Base-by-base conservation (phyloP, 345 rosid species). In the Arabis hirsuta region DNA sequence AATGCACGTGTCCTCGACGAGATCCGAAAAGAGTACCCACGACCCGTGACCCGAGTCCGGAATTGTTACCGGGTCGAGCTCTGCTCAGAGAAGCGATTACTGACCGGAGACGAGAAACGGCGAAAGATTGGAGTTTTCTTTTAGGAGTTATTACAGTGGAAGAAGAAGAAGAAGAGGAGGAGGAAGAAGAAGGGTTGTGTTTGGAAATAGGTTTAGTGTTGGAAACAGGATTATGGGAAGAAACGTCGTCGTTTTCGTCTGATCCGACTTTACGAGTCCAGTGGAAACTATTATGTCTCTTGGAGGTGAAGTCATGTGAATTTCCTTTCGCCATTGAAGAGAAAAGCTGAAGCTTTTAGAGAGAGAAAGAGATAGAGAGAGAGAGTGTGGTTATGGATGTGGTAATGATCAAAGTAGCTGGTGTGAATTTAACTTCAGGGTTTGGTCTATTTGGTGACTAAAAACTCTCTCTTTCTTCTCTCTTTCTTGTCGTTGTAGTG, bases 1-100 rank as follows among this genome's bases (percentile, higher is more conserved):
- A 88, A 78, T 92, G 98, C 47, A 96, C 99, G 72, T 92, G 99
- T 2, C 99, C 98, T 1, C 91, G 84, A 46, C 92, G 82, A 41
- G 80, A 81, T 39, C 99, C 98, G 65, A 96, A 96, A 12, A 96
- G 91, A 14, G 99, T 96, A 27, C 99, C 98, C 0, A 90, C 84
- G 31, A 90, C 97, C 71, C 92, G 78, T 5, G 84, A 74, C 42
- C 98, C 96, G 45, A 70, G 59, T 16, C 81, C 80, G 4, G 80
- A 76, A 53, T 31, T 38, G 12, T 86, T 71, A 36, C 69, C 78
- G 50, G 78, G 60, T 46, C 90, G 73, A 68, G 81, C 86, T 80
- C 74, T 85, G 11, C 89, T 79, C 2, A 91, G 73, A 8, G 89
- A 46, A 10, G 88, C 54, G 16, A 95, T 85, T 32, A 88, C 93